A percentile compares a stretch with the other conserved stretches of the same genome.
These are phyloP conservation scores for Nicotiana paniculata DNA, from an alignment of 257 asterid genomes.

Conservation along the genomic window DNA sequence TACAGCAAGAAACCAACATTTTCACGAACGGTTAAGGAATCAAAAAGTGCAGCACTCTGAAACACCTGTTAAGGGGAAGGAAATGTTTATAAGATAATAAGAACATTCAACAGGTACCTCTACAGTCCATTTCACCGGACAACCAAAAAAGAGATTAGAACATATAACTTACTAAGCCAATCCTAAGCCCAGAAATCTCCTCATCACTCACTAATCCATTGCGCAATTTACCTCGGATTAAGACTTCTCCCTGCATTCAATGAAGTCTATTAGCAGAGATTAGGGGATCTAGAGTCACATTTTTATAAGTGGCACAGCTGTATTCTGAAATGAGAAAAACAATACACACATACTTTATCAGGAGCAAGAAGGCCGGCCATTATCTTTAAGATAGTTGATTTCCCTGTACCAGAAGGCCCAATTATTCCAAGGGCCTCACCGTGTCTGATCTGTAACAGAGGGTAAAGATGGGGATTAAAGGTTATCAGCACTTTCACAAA, in stretches of 20 bases:
- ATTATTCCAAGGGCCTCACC: conserved; percentile 99
- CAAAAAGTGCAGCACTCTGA: conserved; percentile 98
- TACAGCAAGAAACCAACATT: conserved; percentile 96
- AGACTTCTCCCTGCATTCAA: conserved; percentile 77
- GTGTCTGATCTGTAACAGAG: conserved; percentile 70
- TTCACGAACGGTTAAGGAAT: conserved; percentile 93
- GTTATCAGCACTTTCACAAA: neutral
- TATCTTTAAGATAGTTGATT: conserved; percentile 91
- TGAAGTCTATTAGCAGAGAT: conserved; percentile 16
- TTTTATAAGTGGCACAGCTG: neutral
- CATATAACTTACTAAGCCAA: conserved; percentile 75
- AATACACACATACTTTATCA: conserved; percentile 55
- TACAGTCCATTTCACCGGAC: neutral
- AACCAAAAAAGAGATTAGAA: neutral
- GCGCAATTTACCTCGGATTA: conserved; percentile 75
- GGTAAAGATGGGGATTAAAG: conserved; percentile 5
- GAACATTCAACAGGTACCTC: conserved; percentile 18
- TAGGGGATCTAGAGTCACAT: conserved; percentile 11
- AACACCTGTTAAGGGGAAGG: conserved; percentile 60
- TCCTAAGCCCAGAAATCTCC: conserved; percentile 93
- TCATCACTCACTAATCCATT: conserved; percentile 93
- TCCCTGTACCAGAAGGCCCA: conserved; percentile 99
- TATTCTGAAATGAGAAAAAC: neutral
- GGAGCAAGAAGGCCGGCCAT: conserved; percentile 99
- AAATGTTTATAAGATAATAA: conserved; percentile 11